A percentile compares a stretch with the other conserved stretches of the same genome.
Conservation (phyloP, 176 grass and related monocot genomes). For the Zea mays region DNA sequence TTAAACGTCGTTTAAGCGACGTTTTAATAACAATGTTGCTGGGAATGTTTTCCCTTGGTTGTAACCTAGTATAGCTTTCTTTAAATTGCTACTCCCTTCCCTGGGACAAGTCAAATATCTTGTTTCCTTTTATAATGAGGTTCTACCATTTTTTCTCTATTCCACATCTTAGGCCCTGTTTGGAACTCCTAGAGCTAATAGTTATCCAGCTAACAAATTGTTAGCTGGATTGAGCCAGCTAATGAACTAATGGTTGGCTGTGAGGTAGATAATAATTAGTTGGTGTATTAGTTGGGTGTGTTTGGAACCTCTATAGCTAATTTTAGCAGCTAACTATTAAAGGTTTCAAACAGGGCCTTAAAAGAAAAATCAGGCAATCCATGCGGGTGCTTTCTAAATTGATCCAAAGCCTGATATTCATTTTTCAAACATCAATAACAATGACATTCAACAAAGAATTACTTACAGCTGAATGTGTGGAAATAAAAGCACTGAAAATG, state of each 20-base stretch:
- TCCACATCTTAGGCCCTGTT: neutral
- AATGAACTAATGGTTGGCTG: too few species aligned
- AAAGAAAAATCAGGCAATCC: neutral
- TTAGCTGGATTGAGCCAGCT: too few species aligned
- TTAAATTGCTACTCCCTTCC: neutral
- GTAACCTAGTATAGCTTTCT: neutral
- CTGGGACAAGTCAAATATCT: constrained; percentile 5
- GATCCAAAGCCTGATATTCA: neutral
- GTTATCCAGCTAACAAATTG: too few species aligned
- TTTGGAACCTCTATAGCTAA: too few species aligned
- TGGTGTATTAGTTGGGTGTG: too few species aligned
- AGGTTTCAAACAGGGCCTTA: neutral
- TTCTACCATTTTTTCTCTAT: neutral
- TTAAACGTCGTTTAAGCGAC: too few species aligned
- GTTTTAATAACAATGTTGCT: too few species aligned
- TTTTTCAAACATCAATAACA: constrained; percentile 1
- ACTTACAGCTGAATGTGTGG: neutral
- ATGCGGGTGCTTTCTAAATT: neutral
- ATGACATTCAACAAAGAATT: neutral
- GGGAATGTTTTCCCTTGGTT: neutral
- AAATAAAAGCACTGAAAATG: constrained; percentile 14
- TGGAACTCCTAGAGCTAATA: too few species aligned
- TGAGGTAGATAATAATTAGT: too few species aligned
- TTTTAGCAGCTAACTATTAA: too few species aligned
- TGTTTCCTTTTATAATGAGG: neutral